Evolutionary conservation across 352 stramenopile genomes (phyloP).

Genomic region (Globisporangium apiculatum): DNA sequence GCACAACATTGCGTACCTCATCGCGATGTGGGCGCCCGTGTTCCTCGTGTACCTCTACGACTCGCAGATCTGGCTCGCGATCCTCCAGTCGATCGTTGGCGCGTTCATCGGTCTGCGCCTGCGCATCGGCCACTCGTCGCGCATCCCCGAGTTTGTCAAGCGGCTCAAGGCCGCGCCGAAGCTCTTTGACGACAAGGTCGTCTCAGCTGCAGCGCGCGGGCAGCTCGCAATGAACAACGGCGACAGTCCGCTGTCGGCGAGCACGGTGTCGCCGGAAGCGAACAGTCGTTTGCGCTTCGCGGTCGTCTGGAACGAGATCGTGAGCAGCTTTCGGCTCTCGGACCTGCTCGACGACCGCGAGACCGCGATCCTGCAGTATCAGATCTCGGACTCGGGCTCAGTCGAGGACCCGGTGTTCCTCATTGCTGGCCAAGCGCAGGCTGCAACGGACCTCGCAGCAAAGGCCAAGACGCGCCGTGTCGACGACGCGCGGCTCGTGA

Average conservation of each 20-base stretch:
- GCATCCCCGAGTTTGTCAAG: slow-evolving; percentile 67
- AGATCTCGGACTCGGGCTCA: slow-evolving; percentile 74
- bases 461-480: slow-evolving; percentile 49
- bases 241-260: slow-evolving; percentile 43
- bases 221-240: slow-evolving; percentile 51
- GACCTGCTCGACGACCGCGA: slow-evolving; percentile 84
- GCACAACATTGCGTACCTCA: slow-evolving; percentile 78
- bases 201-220: slow-evolving; percentile 58
- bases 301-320: slow-evolving; percentile 87
- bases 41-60: slow-evolving; percentile 87
- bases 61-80: slow-evolving; percentile 83
- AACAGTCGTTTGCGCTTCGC: slow-evolving; percentile 81
- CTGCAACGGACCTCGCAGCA: slow-evolving; percentile 52
- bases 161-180: slow-evolving; percentile 51
- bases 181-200: slow-evolving; percentile 76
- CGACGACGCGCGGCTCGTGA: slow-evolving; percentile 52
- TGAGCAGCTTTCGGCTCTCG: slow-evolving; percentile 84
- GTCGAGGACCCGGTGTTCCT: slow-evolving; percentile 86
- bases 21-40: slow-evolving; percentile 69
- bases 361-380: slow-evolving; percentile 84
- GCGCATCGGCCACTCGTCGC: slow-evolving; percentile 76
- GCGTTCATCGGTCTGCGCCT: slow-evolving; percentile 69
- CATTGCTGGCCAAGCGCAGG: slow-evolving; percentile 75
- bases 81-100: slow-evolving; percentile 73
- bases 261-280: slow-evolving; percentile 46